Conservation (phyloP, 805 yeast genomes). For the Starmera pachycereana region DNA sequence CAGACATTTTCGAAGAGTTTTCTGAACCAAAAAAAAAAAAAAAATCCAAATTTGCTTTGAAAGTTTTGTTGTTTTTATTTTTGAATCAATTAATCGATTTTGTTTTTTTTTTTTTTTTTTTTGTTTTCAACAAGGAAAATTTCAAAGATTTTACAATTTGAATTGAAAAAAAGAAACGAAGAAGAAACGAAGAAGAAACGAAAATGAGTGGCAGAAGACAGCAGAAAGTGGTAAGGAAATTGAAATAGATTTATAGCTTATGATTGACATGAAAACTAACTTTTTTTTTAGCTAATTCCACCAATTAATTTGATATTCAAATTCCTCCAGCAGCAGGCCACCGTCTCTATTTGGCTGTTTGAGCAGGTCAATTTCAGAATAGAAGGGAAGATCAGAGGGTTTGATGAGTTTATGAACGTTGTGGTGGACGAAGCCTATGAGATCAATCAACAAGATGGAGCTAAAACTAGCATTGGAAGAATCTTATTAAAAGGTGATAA, state of each 20-base stretch:
- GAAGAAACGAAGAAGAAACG: neutral
- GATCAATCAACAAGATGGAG: constrained; percentile 41
- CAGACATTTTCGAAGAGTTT: too few relatives aligned
- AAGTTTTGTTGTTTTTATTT: neutral
- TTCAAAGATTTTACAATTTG: neutral
- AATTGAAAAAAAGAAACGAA: too few relatives aligned
- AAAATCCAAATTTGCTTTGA: neutral
- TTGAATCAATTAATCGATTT: neutral
- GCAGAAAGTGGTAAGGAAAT: constrained; percentile 35
- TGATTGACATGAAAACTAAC: too few relatives aligned
- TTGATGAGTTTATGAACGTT: constrained; percentile 95
- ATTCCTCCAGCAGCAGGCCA: constrained; percentile 70
- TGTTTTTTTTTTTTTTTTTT: neutral
- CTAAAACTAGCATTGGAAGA: constrained; percentile 52
- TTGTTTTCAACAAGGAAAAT: neutral
- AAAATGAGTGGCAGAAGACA: constrained; percentile 32
- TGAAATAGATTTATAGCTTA: too few relatives aligned
- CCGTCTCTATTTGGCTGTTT: constrained; percentile 79
- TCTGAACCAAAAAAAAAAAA: too few relatives aligned
- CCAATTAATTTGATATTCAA: constrained; percentile 90
- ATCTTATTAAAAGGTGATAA: constrained; percentile 89
- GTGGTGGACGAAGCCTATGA: constrained; percentile 58
- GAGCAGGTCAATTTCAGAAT: constrained; percentile 74
- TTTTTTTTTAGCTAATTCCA: constrained; percentile 46
- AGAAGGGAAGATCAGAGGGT: constrained; percentile 81